Base-by-base conservation (phyloP, 352 stramenopile species). In the Phytophthora pinifolia region DNA sequence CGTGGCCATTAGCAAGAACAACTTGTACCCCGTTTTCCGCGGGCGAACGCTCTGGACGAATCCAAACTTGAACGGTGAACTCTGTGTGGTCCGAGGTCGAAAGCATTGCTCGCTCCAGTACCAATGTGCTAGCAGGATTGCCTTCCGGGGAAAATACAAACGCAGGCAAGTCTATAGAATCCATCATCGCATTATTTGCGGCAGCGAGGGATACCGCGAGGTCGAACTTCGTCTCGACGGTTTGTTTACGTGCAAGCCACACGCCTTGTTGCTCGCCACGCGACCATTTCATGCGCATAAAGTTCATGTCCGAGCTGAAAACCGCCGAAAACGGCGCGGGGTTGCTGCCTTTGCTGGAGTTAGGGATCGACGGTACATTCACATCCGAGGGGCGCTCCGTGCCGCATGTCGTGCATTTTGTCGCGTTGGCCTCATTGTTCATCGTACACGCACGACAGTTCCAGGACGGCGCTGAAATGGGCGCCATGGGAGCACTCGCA, bases 271-370 rank as follows among this genome's bases (percentile, higher is more conserved):
- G 78, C 33, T 95, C 86, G 0, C 86, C 86, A 20, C 86, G 79
- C 17, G 82, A 91, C 86, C 86, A 95, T 30, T 60, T 74, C 37
- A 95, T 62, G 9, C 82, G 70, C 82, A 94, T 88, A 55, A 95
- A 92, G 2, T 71, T 81, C 41, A 78, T 64, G 34, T 55, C 80
- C 38, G 67, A 55, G 42, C 83, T 67, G 25, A 91, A 84, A 4
- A 74, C 61, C 2, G 79, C 85, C 25, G 64, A 65, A 33, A 93
- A 91, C 9, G 85, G 85, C 9, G 85, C 85, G 2, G 85, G 85
- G 25, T 93, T 95, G 37, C 63, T 90, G 10, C 79, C 76, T 46
- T 79, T 83, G 6, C 52, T 62, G 7, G 39, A 59, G 31, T 62
- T 64, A 2, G 70, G 31, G 4, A 67, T 69, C 4, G 61, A 66